phyloP scores from a whole-genome alignment of 441 rosid species.

The Adansonia madagascariensis region DNA sequence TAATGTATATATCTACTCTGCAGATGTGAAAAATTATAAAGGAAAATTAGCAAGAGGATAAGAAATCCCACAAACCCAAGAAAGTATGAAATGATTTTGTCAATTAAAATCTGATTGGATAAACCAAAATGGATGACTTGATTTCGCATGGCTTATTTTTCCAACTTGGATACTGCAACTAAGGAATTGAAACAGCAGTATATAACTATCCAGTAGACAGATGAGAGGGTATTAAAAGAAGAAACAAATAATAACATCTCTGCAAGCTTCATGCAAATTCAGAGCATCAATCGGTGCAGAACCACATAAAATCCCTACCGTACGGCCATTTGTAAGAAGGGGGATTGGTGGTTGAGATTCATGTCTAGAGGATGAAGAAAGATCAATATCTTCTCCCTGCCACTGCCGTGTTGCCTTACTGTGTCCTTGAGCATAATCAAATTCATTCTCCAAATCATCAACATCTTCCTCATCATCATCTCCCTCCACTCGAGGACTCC shows the following conservation, averaged over 20 bases:
- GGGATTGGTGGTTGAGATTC: constrained; percentile 90
- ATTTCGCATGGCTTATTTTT: not conserved
- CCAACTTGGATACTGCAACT: not conserved
- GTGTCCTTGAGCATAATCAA: constrained; percentile 66
- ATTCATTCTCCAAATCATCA: constrained; percentile 93
- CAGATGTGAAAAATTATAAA: not conserved
- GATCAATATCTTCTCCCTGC: constrained; percentile 81
- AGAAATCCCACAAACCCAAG: not conserved
- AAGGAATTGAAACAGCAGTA: constrained; percentile 4
- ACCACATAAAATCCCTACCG: constrained; percentile 45
- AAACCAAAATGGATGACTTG: constrained; percentile 1
- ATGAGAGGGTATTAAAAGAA: constrained; percentile 4
- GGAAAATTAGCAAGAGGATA: not conserved
- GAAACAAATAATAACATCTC: constrained; percentile 12
- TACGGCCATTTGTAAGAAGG: constrained; percentile 84
- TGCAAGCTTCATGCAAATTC: constrained; percentile 13
- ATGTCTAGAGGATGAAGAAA: constrained; percentile 83
- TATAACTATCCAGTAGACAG: not conserved
- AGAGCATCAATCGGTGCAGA: constrained; percentile 16
- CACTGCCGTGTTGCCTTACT: constrained; percentile 65
- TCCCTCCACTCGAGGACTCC: constrained; percentile 87
- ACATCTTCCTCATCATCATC: constrained; percentile 96
- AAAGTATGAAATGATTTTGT: not conserved
- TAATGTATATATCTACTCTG: not conserved
- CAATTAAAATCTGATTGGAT: not conserved